Base-by-base conservation (phyloP, 2,329 filamentous ascomycete genomes). In the Dothideomycetidae sp. region DNA sequence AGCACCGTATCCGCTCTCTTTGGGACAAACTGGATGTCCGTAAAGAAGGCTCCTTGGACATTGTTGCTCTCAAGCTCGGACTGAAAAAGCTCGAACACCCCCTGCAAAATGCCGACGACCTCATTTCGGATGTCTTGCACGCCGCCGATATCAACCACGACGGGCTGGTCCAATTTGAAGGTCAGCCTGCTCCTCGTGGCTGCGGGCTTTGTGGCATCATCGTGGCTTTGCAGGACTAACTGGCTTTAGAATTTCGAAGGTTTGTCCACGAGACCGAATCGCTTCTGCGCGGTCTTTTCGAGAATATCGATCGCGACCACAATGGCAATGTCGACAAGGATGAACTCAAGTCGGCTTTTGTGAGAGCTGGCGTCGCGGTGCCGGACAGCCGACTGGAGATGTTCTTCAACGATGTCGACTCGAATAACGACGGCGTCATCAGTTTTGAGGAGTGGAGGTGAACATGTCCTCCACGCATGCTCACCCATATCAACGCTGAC, bases 381-480 rank as follows among this genome's bases (percentile, higher is more conserved):
- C 80, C 85, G 14, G 75, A 68, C 48, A 72, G 76, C 38, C 81
- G 84, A 52, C 64, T 98, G 31, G 73, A 83, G 45, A 72, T 76
- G 44, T 96, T 98, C 63, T 94, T 98, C 55, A 64, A 72, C 46
- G 80, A 93, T 55, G 80, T 98, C 50, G 90, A 98, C 57, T 70
- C 73, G 53, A 88, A 98, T 61, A 73, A 78, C 48, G 86, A 98
- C 56, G 85, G 85, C 2, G 65, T 67, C 45, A 93, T 96, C 49
- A 85, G 71, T 44, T 96, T 93, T 60, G 77, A 84, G 47, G 90
- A 98, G 69, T 96, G 90, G 90, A 78, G 88, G 88, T 94, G 75
- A 61, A 36, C 31, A 26, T 7, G n/a, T 29, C 15, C 78, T 14
- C 19, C 21, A 34, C 9, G 29, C 14, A 23, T 39, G 13, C 9